phyloP scores from a whole-genome alignment of 2,329 filamentous ascomycete species.

The Oidium heveae region DNA sequence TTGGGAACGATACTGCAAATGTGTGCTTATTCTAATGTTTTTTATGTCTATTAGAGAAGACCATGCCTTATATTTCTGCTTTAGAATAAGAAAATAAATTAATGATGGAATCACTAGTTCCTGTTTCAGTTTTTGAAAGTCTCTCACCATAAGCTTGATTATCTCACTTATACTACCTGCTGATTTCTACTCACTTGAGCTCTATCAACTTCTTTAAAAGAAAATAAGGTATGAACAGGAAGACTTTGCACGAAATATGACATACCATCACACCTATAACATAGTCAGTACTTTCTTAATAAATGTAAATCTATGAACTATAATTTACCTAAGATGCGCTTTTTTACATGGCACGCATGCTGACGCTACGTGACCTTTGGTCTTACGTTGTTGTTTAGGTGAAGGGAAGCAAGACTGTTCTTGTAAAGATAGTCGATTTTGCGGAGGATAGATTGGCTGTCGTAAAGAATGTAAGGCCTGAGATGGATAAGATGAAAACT shows the following conservation, averaged over 20 bases:
- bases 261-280: conserved; percentile 36
- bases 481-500: conserved; percentile 5
- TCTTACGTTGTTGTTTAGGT: conserved; percentile 37
- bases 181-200: neutral
- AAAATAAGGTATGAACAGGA: neutral
- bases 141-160: too few species aligned
- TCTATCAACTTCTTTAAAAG: neutral
- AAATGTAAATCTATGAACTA: neutral
- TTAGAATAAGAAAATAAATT: too few species aligned
- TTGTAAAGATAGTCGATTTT: conserved; percentile 15
- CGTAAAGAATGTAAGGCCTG: neutral
- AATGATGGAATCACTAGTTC: too few species aligned
- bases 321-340: conserved; percentile 41
- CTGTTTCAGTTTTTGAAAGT: too few species aligned
- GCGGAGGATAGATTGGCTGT: conserved; percentile 1
- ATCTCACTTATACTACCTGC: neutral
- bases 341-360: conserved; percentile 70
- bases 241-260: conserved; percentile 12
- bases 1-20: too few species aligned
- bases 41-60: too few species aligned
- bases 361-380: conserved; percentile 61
- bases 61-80: too few species aligned
- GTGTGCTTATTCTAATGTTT: too few species aligned
- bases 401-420: conserved; percentile 25
- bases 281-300: conserved; percentile 13